Conservation (phyloP, 2,329 filamentous ascomycete genomes). For the Aspergillus sclerotialis region DNA sequence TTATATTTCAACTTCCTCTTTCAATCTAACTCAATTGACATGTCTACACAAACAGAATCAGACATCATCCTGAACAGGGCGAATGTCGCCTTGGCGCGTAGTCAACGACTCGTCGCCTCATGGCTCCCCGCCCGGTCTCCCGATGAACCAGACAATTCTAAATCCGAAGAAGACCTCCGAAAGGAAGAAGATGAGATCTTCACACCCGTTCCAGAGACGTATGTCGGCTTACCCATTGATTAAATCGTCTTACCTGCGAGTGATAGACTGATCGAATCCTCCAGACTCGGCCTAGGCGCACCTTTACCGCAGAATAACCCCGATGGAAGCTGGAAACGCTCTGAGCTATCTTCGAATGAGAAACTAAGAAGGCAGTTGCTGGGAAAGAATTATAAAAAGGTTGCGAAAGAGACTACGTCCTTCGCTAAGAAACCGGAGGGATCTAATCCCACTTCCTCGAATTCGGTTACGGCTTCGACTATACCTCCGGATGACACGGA, state of each 20-base stretch:
- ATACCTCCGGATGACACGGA: constrained; percentile 20
- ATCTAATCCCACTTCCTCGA: constrained; percentile 3
- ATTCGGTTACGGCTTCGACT: constrained; percentile 22
- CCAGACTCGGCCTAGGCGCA: constrained; percentile 43
- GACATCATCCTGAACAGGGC: constrained; percentile 51
- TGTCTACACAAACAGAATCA: constrained; percentile 33
- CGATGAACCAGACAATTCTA: constrained; percentile 26
- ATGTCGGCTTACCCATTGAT: constrained; percentile 13
- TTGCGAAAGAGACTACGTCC: constrained; percentile 36
- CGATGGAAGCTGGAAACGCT: constrained; percentile 34
- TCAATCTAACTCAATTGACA: not conserved
- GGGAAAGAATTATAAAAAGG: constrained; percentile 34
- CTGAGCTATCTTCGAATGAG: constrained; percentile 37
- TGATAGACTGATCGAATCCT: not conserved
- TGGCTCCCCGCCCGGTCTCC: constrained; percentile 46
- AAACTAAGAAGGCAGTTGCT: constrained; percentile 40
- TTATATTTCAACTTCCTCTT: constrained; percentile 2
- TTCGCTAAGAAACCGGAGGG: constrained; percentile 27
- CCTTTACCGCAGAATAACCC: constrained; percentile 36
- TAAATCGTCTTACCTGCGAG: not conserved
- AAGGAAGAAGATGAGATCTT: constrained; percentile 51
- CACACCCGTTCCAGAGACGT: constrained; percentile 49
- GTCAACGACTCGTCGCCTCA: constrained; percentile 49
- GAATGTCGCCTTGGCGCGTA: constrained; percentile 47
- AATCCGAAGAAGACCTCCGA: constrained; percentile 14